phyloP scores from a whole-genome alignment of 2,329 filamentous ascomycete genomes.

The Epichloe aotearoae region DNA sequence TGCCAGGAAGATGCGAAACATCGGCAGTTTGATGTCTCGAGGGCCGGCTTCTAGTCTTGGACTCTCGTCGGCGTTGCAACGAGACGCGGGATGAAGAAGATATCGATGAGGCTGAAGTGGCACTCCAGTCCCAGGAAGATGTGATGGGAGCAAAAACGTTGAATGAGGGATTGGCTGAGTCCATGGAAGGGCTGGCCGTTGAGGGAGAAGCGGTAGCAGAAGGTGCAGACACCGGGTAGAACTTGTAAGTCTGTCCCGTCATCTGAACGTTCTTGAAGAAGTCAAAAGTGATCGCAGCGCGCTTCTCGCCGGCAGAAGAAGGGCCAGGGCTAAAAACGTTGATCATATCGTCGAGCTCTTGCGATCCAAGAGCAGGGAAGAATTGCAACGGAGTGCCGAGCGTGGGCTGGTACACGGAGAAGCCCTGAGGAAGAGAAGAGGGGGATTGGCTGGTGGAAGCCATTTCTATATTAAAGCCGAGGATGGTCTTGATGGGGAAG shows the following conservation, averaged over 20 bases:
- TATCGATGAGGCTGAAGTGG: conserved; percentile 9
- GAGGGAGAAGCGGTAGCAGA: conserved; percentile 28
- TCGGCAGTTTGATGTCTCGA: conserved; percentile 24
- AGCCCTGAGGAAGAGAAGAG: conserved; percentile 29
- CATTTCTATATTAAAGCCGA: conserved; percentile 12
- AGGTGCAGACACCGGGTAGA: conserved; percentile 36
- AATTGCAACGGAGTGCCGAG: conserved; percentile 48
- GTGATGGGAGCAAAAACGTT: conserved; percentile 33
- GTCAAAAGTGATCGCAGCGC: conserved; percentile 42
- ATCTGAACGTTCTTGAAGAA: conserved; percentile 40
- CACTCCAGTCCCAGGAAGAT: conserved; percentile 34
- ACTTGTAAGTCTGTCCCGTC: conserved; percentile 47
- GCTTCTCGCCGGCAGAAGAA: conserved; percentile 43
- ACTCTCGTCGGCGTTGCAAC: conserved; percentile 13
- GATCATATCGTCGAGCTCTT: conserved; percentile 48
- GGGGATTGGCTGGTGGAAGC: conserved; percentile 8
- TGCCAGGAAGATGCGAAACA: conserved; percentile 43
- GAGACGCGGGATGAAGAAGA: conserved; percentile 19
- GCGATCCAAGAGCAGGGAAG: conserved; percentile 48
- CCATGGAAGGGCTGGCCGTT: conserved; percentile 25
- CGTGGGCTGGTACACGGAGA: conserved; percentile 46
- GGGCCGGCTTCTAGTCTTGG: conserved; percentile 12
- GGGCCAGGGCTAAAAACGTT: conserved; percentile 42
- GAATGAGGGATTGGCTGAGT: conserved; percentile 34
- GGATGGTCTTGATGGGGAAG: not conserved